Evolutionary conservation across 441 rosid genomes (phyloP), one percentile per base, ranked within the genome.

Genomic region (Bruguiera hainesii): DNA sequence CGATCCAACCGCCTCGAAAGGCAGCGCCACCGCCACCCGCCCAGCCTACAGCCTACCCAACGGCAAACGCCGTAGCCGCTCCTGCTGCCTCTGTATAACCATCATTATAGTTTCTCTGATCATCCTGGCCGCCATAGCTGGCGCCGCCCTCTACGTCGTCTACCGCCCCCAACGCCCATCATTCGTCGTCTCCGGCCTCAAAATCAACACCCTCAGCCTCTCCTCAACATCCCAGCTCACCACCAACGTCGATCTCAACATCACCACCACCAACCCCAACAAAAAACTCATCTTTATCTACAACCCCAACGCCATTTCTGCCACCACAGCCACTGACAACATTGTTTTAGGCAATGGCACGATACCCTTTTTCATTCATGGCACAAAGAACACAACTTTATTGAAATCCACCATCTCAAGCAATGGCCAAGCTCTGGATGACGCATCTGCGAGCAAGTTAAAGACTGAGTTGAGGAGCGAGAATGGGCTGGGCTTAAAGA

Each of bases 101-200:
- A 23, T 83, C 19, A 60, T 78, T 70, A 64, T 91, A 29, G 72
- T 93, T 73, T 10, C 73, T 64, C 8, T 92, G 65, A 58, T 95
- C 76, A 16, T 89, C 81, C 80, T 83, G 63, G 76, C 65, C 60
- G 87, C 74, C 75, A 21, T 75, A 53, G 88, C 87, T 6, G 83
- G 85, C 3, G 84, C 78, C 30, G 64, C 81, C 61, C 9, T 89
- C 5, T 95, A 89, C 85, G 63, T 76, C 62, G 74, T 91, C 60
- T 94, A 94, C 89, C 89, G 91, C 51, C 99, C 99, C 19, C 93
- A 87, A 61, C 89, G 83, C 39, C 99, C 98, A 0, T 60, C 74
- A 64, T 95, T 91, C 85, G 26, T 85, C 56, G 83, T 95, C 73
- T 76, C 93, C 50, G 76, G 83, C 18, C 70, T 91, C 76, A 84